phyloP scores from a whole-genome alignment of 768 basidiomycete species.

The Porphyrellus cyaneotinctus region DNA sequence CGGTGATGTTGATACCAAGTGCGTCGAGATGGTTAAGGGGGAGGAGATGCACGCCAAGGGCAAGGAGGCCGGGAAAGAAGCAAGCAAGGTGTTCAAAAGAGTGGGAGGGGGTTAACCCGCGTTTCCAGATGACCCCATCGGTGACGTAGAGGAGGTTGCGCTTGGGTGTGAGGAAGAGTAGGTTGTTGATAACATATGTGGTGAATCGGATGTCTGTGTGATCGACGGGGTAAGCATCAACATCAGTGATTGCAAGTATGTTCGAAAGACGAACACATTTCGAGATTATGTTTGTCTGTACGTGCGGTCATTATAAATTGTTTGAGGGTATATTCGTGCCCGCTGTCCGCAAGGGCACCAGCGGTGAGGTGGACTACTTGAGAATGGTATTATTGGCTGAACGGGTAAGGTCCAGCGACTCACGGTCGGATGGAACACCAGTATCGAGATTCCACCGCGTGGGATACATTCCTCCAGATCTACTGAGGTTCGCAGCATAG shows the following conservation, averaged over 20 bases:
- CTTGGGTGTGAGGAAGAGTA: conserved; percentile 28
- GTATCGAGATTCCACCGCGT: conserved; percentile 49
- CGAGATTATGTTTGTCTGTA: conserved; percentile 54
- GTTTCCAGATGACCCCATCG: conserved; percentile 34
- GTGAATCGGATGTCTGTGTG: conserved; percentile 55
- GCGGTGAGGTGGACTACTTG: conserved; percentile 49
- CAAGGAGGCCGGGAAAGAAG: conserved; percentile 73
- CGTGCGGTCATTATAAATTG: conserved; percentile 64
- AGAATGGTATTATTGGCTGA: background rate
- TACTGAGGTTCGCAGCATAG: conserved; percentile 41
- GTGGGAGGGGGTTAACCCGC: conserved; percentile 37
- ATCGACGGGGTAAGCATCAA: background rate
- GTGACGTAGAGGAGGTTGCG: conserved; percentile 52
- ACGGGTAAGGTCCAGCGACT: conserved; percentile 15
- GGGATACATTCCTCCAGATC: conserved; percentile 62
- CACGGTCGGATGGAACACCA: conserved; percentile 47
- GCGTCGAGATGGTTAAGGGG: conserved; percentile 49
- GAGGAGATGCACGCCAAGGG: conserved; percentile 63
- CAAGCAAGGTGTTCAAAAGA: conserved; percentile 70
- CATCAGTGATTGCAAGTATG: background rate
- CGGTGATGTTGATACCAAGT: conserved; percentile 42
- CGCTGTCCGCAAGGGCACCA: conserved; percentile 65
- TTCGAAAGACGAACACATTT: conserved; percentile 53
- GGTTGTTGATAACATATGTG: conserved; percentile 54
- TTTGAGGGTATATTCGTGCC: conserved; percentile 76